Base-by-base conservation (phyloP, 192 early-diverging fungal genomes). In the Gryganskiella cystojenkinii region DNA sequence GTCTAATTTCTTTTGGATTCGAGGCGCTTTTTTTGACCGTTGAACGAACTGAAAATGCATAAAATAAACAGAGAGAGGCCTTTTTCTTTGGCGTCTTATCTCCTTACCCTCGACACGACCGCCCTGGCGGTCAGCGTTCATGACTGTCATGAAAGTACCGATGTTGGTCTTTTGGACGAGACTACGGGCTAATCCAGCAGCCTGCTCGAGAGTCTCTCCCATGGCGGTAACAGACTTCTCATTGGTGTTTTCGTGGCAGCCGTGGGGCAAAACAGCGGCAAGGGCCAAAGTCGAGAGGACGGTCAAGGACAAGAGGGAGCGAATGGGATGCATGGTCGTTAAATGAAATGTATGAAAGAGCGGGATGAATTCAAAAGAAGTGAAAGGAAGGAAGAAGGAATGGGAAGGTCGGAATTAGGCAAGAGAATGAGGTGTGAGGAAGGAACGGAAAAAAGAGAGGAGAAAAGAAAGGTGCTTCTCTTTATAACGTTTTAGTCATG, bases 141-240 rank as follows among this genome's bases (percentile, higher is more conserved):
- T 82, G 22, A 78, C 53, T 20, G 57, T 71, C 61, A 82, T 76
- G 33, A 82, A 59, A 56, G 80, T 82, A 19, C 80, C 80, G 10
- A 71, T 42, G n/a, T 58, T 59, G 34, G 73, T 71, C 55, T 71
- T 62, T 44, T 60, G 50, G 49, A 82, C 69, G n/a, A 82, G 68
- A 28, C 57, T 47, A 24, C 80, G 53, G 7, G 72, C 67, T 22
- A 81, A 57, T 28, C 59, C 47, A 3, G 80, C 80, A 31, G 80
- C 80, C 44, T 81, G 67, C 22, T 63, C 56, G 33, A 51, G 61
- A 15, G 75, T 70, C 49, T 79, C 75, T 14, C 61, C 66, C 24
- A 78, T 19, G 37, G 34, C 60, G 2, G 25, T 19, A 40, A 45
- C 49, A 20, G n/a, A 15, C n/a, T 31, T 20, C 14, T 42, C 14